A percentile compares a stretch with the other conserved stretches of the same genome.
These are phyloP conservation scores for Scedosporium apiospermum DNA, from an alignment of 2,329 filamentous ascomycete species.

Conservation along the genomic window DNA sequence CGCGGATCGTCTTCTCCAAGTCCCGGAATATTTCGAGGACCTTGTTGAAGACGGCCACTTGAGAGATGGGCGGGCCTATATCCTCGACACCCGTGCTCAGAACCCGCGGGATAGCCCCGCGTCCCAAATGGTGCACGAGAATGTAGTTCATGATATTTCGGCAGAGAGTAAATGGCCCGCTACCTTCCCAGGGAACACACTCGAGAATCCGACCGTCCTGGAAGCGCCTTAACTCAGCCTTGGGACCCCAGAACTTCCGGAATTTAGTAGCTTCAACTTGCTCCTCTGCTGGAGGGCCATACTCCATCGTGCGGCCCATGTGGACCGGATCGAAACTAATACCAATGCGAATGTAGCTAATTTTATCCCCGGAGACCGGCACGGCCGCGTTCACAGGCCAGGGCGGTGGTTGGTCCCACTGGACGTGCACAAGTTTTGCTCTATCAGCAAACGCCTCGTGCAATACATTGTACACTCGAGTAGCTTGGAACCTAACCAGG, in stretches of 20 bases:
- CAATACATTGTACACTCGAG: conserved; percentile 55
- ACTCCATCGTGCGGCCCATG: conserved; percentile 69
- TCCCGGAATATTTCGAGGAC: conserved; percentile 60
- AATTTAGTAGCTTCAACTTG: conserved; percentile 75
- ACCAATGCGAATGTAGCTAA: conserved; percentile 45
- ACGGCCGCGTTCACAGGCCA: conserved; percentile 15
- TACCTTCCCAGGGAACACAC: conserved; percentile 74
- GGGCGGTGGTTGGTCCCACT: conserved; percentile 22
- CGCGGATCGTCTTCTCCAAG: conserved; percentile 68
- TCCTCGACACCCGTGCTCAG: not conserved
- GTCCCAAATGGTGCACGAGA: conserved; percentile 54
- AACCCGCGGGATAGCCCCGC: not conserved
- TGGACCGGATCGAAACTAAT: conserved; percentile 65
- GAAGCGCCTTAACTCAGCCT: conserved; percentile 86
- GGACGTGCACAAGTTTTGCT: conserved; percentile 56
- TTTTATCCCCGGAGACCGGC: conserved; percentile 12
- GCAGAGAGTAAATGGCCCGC: conserved; percentile 54
- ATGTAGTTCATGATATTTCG: conserved; percentile 72
- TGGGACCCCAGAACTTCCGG: conserved; percentile 89
- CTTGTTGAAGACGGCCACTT: conserved; percentile 50
- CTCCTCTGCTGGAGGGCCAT: conserved; percentile 77
- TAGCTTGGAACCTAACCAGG: conserved; percentile 33
- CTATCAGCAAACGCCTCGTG: conserved; percentile 67
- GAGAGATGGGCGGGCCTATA: conserved; percentile 30
- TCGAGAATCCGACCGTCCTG: conserved; percentile 92